Evolutionary conservation across 2,329 filamentous ascomycete species (phyloP).

Genomic region (Pyrenochaeta sp.): DNA sequence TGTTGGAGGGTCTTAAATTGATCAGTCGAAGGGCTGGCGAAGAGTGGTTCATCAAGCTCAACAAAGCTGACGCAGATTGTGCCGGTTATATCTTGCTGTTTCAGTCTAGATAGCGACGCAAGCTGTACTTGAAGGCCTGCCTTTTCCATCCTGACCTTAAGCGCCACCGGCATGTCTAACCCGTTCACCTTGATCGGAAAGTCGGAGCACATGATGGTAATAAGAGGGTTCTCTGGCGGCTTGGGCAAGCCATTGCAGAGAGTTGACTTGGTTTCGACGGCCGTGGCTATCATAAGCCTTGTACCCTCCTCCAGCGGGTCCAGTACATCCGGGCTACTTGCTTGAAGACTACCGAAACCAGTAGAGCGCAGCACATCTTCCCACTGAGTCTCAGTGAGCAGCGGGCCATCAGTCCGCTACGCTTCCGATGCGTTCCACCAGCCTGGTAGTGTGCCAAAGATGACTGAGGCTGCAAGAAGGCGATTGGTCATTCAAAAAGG

Average conservation of each 20-base stretch:
- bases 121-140: conserved; percentile 12
- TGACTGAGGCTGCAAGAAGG: conserved; percentile 19
- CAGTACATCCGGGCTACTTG: conserved; percentile 17
- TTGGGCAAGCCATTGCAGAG: conserved; percentile 7
- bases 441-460: conserved; percentile 33
- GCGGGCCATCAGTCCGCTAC: conserved; percentile 39
- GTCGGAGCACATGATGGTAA: conserved; percentile 14
- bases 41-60: conserved; percentile 18
- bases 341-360: conserved; percentile 40
- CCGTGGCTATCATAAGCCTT: conserved; percentile 18
- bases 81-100: conserved; percentile 6
- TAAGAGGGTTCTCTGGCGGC: conserved; percentile 8
- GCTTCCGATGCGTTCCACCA: conserved; percentile 37
- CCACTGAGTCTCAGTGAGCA: conserved; percentile 46
- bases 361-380: conserved; percentile 37
- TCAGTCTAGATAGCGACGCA: conserved; percentile 7
- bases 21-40: conserved; percentile 5
- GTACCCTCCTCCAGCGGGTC: conserved; percentile 22
- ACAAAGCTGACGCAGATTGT: conserved; percentile 18
- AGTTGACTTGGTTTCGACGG: conserved; percentile 11
- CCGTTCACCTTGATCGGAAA: conserved; percentile 12
- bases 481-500: conserved; percentile 49
- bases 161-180: conserved; percentile 11
- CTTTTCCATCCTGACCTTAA: conserved; percentile 10
- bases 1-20: conserved; percentile 12